phyloP scores from a whole-genome alignment of 768 basidiomycete species.

The Pleurotus eryngii region DNA sequence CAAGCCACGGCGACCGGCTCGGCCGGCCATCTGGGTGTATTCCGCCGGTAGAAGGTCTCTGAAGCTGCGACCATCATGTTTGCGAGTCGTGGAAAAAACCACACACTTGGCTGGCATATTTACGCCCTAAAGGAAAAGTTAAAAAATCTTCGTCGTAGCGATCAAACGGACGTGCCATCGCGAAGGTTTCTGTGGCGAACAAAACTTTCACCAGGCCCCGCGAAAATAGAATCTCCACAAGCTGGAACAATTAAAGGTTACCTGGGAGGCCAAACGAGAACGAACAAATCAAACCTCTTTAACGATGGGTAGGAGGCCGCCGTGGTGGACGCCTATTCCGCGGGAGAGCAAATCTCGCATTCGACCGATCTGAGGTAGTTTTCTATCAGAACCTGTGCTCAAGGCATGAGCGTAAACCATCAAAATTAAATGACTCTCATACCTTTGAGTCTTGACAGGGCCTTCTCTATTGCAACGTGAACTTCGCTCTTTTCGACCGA shows the following conservation, averaged over 20 bases:
- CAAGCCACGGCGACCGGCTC: conserved; percentile 93
- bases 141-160: not conserved
- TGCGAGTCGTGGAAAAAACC: conserved; percentile 91
- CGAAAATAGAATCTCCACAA: conserved; percentile 95
- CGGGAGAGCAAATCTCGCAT: conserved; percentile 88
- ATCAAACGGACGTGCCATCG: conserved; percentile 67
- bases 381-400: conserved; percentile 77
- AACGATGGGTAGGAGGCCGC: conserved; percentile 91
- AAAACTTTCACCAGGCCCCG: conserved; percentile 93
- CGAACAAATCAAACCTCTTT: conserved; percentile 68
- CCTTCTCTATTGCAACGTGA: conserved; percentile 91
- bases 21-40: conserved; percentile 99
- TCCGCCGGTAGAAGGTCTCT: conserved; percentile 88
- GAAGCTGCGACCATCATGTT: conserved; percentile 93
- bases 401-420: conserved; percentile 1
- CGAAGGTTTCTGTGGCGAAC: conserved; percentile 99
- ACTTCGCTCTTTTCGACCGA: conserved; percentile 96
- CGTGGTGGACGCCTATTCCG: conserved; percentile 97
- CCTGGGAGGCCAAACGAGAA: not conserved
- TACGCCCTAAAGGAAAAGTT: conserved; percentile 68
- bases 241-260: conserved; percentile 38
- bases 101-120: conserved; percentile 99
- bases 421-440: conserved; percentile 10
- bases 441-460: conserved; percentile 90
- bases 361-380: conserved; percentile 86